Evolutionary conservation across 768 basidiomycete species (phyloP).

Genomic region (Stropharia rugosoannulata): DNA sequence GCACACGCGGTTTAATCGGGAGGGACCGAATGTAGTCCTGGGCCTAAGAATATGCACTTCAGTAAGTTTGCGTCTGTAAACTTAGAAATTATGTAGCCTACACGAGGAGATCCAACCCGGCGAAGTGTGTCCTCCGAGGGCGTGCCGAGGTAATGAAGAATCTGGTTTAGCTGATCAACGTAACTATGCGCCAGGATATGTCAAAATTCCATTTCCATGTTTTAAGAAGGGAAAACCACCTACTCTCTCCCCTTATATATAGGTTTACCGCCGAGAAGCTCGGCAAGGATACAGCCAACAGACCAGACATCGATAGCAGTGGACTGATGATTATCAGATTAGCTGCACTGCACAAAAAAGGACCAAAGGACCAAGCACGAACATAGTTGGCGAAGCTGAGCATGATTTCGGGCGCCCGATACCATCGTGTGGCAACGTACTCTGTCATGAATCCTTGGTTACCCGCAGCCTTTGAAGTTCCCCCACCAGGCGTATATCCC

Average conservation of each 20-base stretch:
- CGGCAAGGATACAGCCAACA: conserved; percentile 93
- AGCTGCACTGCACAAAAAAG: not conserved
- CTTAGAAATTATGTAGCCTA: conserved; percentile 31
- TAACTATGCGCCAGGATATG: conserved; percentile 50
- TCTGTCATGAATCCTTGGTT: conserved; percentile 99
- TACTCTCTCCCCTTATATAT: conserved; percentile 98
- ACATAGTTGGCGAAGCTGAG: conserved; percentile 94
- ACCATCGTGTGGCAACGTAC: conserved; percentile 99
- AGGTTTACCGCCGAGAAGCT: conserved; percentile 89
- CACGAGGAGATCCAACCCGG: conserved; percentile 92
- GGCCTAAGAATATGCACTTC: conserved; percentile 48
- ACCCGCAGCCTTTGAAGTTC: conserved; percentile 68
- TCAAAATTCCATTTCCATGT: not conserved
- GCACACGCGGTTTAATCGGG: conserved; percentile 94
- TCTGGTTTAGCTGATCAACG: conserved; percentile 98
- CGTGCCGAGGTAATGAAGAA: conserved; percentile 96
- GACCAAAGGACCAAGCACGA: conserved; percentile 26
- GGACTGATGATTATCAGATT: conserved; percentile 46
- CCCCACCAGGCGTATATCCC: conserved; percentile 86
- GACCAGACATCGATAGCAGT: conserved; percentile 96
- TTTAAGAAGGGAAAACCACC: conserved; percentile 26
- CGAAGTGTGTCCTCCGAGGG: conserved; percentile 96
- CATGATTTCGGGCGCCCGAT: conserved; percentile 99
- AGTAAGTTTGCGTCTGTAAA: conserved; percentile 1
- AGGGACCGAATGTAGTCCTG: conserved; percentile 98